Base-by-base conservation (phyloP, 2,329 filamentous ascomycete genomes). In the Paraphoma chrysanthemicola region DNA sequence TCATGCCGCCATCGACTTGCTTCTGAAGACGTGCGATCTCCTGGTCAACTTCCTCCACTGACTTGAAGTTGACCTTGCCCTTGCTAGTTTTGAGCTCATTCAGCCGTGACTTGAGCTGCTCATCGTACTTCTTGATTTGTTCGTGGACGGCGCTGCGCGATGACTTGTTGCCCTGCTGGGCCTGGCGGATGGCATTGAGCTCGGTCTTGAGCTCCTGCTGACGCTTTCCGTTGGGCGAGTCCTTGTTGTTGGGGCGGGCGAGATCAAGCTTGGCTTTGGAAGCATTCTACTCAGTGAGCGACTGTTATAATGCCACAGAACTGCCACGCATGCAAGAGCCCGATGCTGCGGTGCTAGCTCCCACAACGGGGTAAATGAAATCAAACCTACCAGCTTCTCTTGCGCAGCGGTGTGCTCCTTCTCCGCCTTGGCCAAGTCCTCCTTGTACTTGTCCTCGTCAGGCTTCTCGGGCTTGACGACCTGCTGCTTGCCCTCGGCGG, bases 61-160 rank as follows among this genome's bases (percentile, higher is more conserved):
- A 92, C 86, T 95, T 97, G 87, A 90, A 98, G 51, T 87, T 82
- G 59, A 96, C 85, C 77, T 92, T 91, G 79, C 87, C 86, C 71
- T 91, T 90, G 63, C 91, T 90, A 53, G 84, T 85, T 86, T 97
- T 98, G 77, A 96, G 91, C 81, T 97, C 93, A 66, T 85, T 82
- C 66, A 96, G 89, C 65, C 91, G 89, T 71, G 88, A 88, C 81
- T 94, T 94, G 72, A 99, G 83, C 76, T 93, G 90, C 75, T 93
- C 90, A 69, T 98, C 93, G 57, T 97, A 87, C 67, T 89, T 88
- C 86, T 95, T 96, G 82, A 97, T 91, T 81, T 96, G 92, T 71
- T 97, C 93, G 71, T 92, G 86, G 77, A 93, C 89, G 73, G 85
- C 84, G 68, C 85, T 86, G 53, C 93, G 90, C 51, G 90, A 88